Base-by-base conservation (phyloP, 495 filamentous ascomycete genomes). In the Margaritispora aquatica region DNA sequence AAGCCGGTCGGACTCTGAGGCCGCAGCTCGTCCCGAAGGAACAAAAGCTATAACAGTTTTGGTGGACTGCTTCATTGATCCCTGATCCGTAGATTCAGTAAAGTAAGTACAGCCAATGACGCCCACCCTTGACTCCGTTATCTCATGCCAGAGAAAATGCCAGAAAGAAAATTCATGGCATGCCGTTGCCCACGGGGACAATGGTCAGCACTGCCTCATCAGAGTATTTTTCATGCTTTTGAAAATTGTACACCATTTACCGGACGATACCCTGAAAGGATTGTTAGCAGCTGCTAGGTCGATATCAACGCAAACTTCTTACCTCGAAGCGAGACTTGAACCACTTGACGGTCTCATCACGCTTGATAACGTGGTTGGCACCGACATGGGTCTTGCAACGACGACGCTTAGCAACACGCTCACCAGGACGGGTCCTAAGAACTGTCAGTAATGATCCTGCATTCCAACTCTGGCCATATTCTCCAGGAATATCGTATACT, bases 281-380 rank as follows among this genome's bases (percentile, higher is more conserved):
- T 36, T 19, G 22, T 29, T 3, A 19, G 8, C n/a, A 17, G 15
- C 52, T 23, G 34, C 17, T 8, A 27, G 22, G 22, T n/a, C 63
- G 77, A 86, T 90, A 96, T 80, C 91, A 77, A 96, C 88, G 70
- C 96, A 96, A 72, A 91, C 94, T 76, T 44, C 38, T 7, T 44
- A 44, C 38, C 38, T 98, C 94, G 85, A 96, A 98, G 77, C 94
- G 86, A 81, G 88, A 88, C 89, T 97, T 99, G 89, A 96, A 97
- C 92, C 94, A 99, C 78, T 91, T 95, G 74, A 97, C 82, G 68
- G 92, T 96, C 84, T 99, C 95, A 62, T 77, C 76, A 69, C 88
- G 85, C 83, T 83, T 89, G 84, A 99, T 96, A 69, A 86, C 86
- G 87, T 99, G 95, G 73, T 78, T 80, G 69, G 88, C 73, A 71